These are phyloP conservation scores for Spergularia marina DNA, from an alignment of 148 eudicot species.

Conservation along the genomic window DNA sequence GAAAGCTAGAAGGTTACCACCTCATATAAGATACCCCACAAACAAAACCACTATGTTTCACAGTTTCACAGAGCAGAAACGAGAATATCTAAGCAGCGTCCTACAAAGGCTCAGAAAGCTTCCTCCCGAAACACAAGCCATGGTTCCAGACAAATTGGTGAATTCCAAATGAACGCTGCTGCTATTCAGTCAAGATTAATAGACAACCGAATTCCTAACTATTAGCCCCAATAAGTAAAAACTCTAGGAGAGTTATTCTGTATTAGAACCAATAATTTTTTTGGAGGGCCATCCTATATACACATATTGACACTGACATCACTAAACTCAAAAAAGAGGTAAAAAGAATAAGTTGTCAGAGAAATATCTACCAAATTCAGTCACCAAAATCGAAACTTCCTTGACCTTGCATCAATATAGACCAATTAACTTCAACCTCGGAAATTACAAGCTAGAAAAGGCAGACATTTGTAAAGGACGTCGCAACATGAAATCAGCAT, in stretches of 20 bases:
- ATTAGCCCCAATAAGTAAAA: neutral
- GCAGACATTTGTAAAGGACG: neutral
- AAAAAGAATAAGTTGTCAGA: no score
- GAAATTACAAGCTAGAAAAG: slow-evolving; percentile 3
- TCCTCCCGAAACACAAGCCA: neutral
- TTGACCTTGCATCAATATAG: no score
- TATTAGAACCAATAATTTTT: neutral
- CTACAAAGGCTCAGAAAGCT: neutral
- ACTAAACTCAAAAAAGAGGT: neutral
- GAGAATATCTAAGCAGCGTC: neutral
- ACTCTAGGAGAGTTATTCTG: neutral
- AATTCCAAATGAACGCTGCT: neutral
- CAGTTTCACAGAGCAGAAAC: neutral
- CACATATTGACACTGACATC: neutral
- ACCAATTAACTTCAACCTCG: neutral
- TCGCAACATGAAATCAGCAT: neutral
- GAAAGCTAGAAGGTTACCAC: neutral
- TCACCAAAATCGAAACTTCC: neutral
- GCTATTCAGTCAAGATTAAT: neutral
- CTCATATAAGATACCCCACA: neutral
- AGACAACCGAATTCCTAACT: neutral
- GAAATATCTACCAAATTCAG: neutral
- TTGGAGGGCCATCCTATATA: neutral
- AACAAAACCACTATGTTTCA: neutral
- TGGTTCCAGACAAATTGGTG: neutral